phyloP scores from a whole-genome alignment of 768 basidiomycete genomes.

The Rhodotorula graminis region DNA sequence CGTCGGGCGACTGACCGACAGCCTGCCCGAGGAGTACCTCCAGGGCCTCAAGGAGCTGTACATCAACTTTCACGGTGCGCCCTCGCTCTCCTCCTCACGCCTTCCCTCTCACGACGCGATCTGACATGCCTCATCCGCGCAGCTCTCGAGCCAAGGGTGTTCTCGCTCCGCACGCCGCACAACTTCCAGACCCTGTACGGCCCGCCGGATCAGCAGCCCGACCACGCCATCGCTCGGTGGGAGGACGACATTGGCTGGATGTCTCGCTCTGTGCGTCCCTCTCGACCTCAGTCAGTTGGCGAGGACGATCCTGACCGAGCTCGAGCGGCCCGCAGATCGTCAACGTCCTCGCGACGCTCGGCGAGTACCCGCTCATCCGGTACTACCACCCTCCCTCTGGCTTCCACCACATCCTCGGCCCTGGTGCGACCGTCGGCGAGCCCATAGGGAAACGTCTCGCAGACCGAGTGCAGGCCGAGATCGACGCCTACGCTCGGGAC shows the following conservation, averaged over 20 bases:
- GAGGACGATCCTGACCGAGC: not conserved
- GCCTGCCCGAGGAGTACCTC: constrained; percentile 72
- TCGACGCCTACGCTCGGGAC: constrained; percentile 79
- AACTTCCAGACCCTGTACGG: constrained; percentile 86
- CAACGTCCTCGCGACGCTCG: constrained; percentile 80
- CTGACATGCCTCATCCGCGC: not conserved
- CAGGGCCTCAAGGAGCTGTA: constrained; percentile 76
- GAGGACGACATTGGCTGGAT: constrained; percentile 78
- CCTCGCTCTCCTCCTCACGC: not conserved
- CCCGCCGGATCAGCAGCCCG: constrained; percentile 62
- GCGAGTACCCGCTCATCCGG: constrained; percentile 87
- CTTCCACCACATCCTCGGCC: constrained; percentile 78
- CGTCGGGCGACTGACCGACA: constrained; percentile 67
- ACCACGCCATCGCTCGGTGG: constrained; percentile 64
- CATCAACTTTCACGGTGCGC: constrained; percentile 86
- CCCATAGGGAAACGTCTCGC: constrained; percentile 77
- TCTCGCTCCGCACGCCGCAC: constrained; percentile 69
- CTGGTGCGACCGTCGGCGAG: constrained; percentile 60
- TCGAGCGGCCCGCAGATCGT: constrained; percentile 55
- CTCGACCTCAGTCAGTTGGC: not conserved
- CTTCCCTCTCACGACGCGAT: not conserved
- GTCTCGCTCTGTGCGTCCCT: constrained; percentile 47
- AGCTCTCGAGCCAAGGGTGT: constrained; percentile 83
- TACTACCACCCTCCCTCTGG: constrained; percentile 82
- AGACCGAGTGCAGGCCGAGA: constrained; percentile 69